These are phyloP conservation scores for Dimocarpus longan DNA, from an alignment of 345 rosid species.

Conservation along the genomic window DNA sequence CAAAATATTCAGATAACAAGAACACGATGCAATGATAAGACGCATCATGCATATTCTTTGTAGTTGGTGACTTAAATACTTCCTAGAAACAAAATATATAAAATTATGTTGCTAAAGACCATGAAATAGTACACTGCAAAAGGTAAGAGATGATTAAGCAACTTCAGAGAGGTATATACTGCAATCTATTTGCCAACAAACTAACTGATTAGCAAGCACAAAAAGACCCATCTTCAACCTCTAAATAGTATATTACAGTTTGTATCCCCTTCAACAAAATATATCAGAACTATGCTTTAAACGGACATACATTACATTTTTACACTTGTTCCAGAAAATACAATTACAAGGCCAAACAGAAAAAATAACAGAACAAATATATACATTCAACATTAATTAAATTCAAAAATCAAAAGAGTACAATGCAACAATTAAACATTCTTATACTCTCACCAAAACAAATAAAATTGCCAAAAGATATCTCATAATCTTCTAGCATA, in stretches of 20 bases:
- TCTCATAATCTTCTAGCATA: conserved; percentile 22
- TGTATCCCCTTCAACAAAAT: too few species aligned
- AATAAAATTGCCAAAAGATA: conserved; percentile 20
- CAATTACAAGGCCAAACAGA: not conserved
- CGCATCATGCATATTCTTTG: not conserved
- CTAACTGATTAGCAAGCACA: not conserved
- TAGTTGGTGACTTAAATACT: not conserved
- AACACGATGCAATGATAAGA: not conserved
- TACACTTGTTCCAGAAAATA: not conserved
- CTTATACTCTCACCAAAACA: conserved; percentile 28
- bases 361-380: not conserved
- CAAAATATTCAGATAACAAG: not conserved
- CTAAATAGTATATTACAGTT: not conserved
- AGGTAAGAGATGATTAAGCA: not conserved
- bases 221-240: not conserved
- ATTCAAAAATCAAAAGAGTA: conserved; percentile 23
- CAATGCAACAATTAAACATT: conserved; percentile 27
- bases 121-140: not conserved
- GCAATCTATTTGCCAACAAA: not conserved
- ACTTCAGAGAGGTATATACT: not conserved
- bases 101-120: not conserved
- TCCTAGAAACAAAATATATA: not conserved
- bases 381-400: conserved; percentile 21
- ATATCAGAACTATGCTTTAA: not conserved
- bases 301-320: not conserved